A percentile compares a stretch with the other conserved stretches of the same genome.
These are phyloP conservation scores for Pittosporum tobira DNA, from an alignment of 129 eudicot species.

Conservation along the genomic window DNA sequence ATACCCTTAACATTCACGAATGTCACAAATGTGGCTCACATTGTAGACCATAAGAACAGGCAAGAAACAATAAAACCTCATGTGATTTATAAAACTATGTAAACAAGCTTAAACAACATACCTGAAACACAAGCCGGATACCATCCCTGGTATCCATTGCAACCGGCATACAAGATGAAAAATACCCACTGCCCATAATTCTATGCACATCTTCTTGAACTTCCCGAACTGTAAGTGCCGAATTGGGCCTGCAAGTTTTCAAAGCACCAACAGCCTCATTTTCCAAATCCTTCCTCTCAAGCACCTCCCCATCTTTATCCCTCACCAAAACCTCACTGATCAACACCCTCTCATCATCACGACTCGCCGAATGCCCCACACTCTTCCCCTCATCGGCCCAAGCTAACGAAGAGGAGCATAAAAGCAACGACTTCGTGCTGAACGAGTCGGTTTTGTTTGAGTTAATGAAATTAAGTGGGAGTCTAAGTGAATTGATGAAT, in stretches of 20 bases:
- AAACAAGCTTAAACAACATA: slow-evolving; percentile 23
- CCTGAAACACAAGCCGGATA: slow-evolving; percentile 89
- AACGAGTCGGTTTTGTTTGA: slow-evolving; percentile 4
- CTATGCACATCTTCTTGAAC: slow-evolving; percentile 96
- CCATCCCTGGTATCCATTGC: slow-evolving; percentile 98
- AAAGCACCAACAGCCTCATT: slow-evolving; percentile 69
- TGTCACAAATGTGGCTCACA: too few species aligned
- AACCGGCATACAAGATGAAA: slow-evolving; percentile 77
- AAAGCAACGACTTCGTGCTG: slow-evolving; percentile 20
- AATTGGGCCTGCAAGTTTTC: slow-evolving; percentile 72
- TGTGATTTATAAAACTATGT: too few species aligned
- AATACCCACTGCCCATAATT: slow-evolving; percentile 82
- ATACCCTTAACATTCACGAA: too few species aligned
- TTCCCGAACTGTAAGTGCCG: slow-evolving; percentile 79
- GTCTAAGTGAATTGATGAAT: slow-evolving; percentile 19
- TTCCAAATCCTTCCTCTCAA: slow-evolving; percentile 90
- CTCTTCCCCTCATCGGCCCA: slow-evolving; percentile 31
- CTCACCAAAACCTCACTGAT: slow-evolving; percentile 90
- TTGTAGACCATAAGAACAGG: too few species aligned
- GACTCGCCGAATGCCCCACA: slow-evolving; percentile 24
- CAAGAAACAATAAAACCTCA: too few species aligned
- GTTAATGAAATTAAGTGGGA: neutral
- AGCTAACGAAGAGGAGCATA: slow-evolving; percentile 51
- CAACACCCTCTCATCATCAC: slow-evolving; percentile 78
- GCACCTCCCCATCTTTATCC: slow-evolving; percentile 89